These are phyloP conservation scores for Colletotrichum sp. DNA, from an alignment of 2,329 filamentous ascomycete species.

Conservation along the genomic window DNA sequence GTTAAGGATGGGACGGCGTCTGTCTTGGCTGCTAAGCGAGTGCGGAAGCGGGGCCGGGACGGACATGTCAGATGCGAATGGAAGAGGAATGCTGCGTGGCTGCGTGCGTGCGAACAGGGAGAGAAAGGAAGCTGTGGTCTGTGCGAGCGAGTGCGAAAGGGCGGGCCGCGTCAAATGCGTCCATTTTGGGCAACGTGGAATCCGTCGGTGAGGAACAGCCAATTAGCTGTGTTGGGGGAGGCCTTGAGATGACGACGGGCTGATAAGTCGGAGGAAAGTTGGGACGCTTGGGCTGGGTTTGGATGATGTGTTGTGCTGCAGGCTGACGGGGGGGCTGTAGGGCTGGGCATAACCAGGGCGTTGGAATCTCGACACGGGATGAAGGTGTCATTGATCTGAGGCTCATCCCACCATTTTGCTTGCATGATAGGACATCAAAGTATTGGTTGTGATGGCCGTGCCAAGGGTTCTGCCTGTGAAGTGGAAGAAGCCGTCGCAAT, in stretches of 20 bases:
- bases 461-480: not conserved
- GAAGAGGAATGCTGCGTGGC: not conserved
- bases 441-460: not conserved
- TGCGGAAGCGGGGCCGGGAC: slow-evolving; percentile 6
- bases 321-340: not conserved
- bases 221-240: not conserved
- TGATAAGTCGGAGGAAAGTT: not conserved
- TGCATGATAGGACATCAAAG: not conserved
- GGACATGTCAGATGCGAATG: not conserved
- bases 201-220: no score
- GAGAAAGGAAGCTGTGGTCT: not conserved
- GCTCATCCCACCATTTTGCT: not conserved
- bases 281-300: not conserved
- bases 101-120: not conserved
- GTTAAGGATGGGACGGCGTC: not conserved
- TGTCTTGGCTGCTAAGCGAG: slow-evolving; percentile 13
- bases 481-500: not conserved
- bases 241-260: not conserved
- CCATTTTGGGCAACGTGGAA: not conserved
- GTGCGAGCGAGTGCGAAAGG: slow-evolving; percentile 17
- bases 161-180: not conserved
- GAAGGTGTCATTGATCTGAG: not conserved
- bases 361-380: not conserved
- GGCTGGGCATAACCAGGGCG: not conserved
- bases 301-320: not conserved